Evolutionary conservation across 2,329 filamentous ascomycete genomes (phyloP), one percentile per base, ranked within the genome.

Genomic region (Sporothrix schenckii): DNA sequence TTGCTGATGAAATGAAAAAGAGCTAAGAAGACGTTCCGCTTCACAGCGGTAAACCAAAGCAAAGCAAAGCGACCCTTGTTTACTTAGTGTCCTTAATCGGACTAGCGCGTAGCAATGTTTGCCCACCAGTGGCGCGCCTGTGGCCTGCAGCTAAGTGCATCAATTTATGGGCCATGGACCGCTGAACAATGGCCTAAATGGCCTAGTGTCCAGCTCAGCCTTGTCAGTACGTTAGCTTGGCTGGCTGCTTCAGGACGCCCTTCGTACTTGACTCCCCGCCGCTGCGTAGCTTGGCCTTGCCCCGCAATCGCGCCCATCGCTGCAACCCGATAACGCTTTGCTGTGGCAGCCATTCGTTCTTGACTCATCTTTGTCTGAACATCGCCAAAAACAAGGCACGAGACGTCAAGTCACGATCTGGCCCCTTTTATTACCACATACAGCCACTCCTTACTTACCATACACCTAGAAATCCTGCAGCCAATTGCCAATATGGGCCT

Each of bases 401-500:
- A 24, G 30, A 54, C 53, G 41, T 9, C 6, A 70, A 14, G 2
- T 14, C 44, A 14, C 44, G 13, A 3, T 34, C 61, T 50, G 24
- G 24, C 44, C 21, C 34, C n/a, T 47, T 10, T 34, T 47, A 50
- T 50, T 50, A 30, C 61, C n/a, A 9, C 30, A 30, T 10, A 53
- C 19, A 66, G 7, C 52, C 24, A 21, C n/a, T 19, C 34, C 21
- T 21, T n/a, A 19, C 6, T 34, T 11, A 30, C 27, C 34, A 52
- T 19, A 13, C 11, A 50, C 53, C 10, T 21, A 63, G 21, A 47
- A 63, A 27, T 16, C 19, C 58, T 27, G n/a, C 41, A 63, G n/a
- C 21, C n/a, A 41, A 39, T 44, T 24, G 58, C 30, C 66, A 71
- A 56, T 24, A 72, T 87, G 85, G 81, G 79, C 79, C 80, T 77